Conservation (phyloP, 805 yeast genomes). For the Saccharomycopsis malanga region DNA sequence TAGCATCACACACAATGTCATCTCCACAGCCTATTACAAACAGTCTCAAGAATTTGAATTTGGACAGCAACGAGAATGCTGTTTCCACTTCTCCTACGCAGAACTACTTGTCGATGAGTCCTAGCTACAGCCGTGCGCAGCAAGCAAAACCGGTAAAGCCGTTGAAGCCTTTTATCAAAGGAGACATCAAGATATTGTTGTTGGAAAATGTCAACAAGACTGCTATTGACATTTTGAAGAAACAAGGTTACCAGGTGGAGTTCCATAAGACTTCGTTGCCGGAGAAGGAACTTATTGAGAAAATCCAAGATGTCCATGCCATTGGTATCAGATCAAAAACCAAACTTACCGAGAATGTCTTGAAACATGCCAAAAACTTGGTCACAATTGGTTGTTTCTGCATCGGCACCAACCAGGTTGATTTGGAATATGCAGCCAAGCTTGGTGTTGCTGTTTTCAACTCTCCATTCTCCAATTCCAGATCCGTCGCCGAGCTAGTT, state of each 20-base stretch:
- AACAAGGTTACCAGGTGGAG: slow-evolving; percentile 97
- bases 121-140: slow-evolving; percentile 35
- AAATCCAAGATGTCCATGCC: slow-evolving; percentile 90
- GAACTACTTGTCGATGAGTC: slow-evolving; percentile 40
- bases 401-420: slow-evolving; percentile 98
- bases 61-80: slow-evolving; percentile 35
- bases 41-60: slow-evolving; percentile 7
- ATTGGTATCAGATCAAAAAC: slow-evolving; percentile 98
- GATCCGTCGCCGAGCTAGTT: slow-evolving; percentile 97
- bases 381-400: slow-evolving; percentile 96
- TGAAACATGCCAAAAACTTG: slow-evolving; percentile 82
- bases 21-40: slow-evolving; percentile 20
- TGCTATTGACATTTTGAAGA: slow-evolving; percentile 76
- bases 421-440: slow-evolving; percentile 83
- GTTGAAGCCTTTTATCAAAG: slow-evolving; percentile 91
- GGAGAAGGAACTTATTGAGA: slow-evolving; percentile 91
- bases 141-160: slow-evolving; percentile 53
- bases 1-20: no score
- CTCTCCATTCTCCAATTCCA: slow-evolving; percentile 96
- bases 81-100: slow-evolving; percentile 80
- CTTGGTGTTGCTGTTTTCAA: slow-evolving; percentile 94
- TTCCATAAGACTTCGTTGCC: slow-evolving; percentile 82
- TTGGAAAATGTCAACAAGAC: slow-evolving; percentile 92
- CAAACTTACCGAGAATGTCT: slow-evolving; percentile 68
- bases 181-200: slow-evolving; percentile 85